Evolutionary conservation across 2,329 filamentous ascomycete genomes (phyloP).

Genomic region (Cytospora leucostoma): DNA sequence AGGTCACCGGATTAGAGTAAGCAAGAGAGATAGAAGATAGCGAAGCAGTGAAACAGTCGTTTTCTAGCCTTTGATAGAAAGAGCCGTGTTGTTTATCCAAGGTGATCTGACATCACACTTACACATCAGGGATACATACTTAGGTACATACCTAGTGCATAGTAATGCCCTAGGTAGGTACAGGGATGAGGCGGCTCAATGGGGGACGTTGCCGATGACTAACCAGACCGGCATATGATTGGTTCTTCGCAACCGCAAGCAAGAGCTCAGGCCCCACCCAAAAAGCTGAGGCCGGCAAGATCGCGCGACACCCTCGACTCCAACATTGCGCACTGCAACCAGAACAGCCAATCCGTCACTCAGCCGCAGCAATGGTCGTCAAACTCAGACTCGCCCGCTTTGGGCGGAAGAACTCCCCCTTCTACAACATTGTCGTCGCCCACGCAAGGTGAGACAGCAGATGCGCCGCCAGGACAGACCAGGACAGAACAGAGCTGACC

Average conservation of each 20-base stretch:
- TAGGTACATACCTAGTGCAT: neutral
- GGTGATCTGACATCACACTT: slow-evolving; percentile 15
- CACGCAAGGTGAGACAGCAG: slow-evolving; percentile 71
- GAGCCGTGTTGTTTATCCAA: neutral
- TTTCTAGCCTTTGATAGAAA: neutral
- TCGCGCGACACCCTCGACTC: slow-evolving; percentile 5
- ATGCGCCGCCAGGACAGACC: neutral
- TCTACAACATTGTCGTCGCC: slow-evolving; percentile 97
- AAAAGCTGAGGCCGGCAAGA: slow-evolving; percentile 20
- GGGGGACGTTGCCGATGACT: slow-evolving; percentile 3
- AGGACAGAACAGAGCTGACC: neutral
- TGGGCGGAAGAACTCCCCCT: slow-evolving; percentile 81
- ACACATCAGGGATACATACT: neutral
- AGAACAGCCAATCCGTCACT: neutral
- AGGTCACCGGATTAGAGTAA: neutral
- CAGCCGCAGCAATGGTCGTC: slow-evolving; percentile 70
- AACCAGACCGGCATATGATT: slow-evolving; percentile 5
- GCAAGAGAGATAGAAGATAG: neutral
- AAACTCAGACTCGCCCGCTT: slow-evolving; percentile 94
- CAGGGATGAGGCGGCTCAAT: too few species aligned
- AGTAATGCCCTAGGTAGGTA: too few species aligned
- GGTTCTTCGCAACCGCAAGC: slow-evolving; percentile 3
- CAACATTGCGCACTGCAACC: neutral
- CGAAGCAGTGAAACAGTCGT: neutral
- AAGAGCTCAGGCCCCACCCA: slow-evolving; percentile 23